Base-by-base conservation (phyloP, 2,329 filamentous ascomycete species). In the Fusarium continuum region DNA sequence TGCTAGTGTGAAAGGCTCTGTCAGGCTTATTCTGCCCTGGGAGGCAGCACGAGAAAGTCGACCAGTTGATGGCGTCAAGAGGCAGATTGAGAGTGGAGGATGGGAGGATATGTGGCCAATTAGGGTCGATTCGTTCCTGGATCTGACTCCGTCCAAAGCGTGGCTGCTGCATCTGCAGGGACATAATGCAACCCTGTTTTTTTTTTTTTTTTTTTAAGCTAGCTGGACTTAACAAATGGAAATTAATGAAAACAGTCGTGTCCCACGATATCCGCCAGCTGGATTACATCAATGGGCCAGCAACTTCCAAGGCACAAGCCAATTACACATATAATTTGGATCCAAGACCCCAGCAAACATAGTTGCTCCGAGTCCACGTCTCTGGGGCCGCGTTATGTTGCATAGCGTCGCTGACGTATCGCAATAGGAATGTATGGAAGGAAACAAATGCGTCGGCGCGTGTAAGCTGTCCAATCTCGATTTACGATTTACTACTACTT, bases 51-150 rank as follows among this genome's bases (percentile, higher is more conserved):
- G 4, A 39, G 25, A 45, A 41, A 38, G 56, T 23, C 16, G 20
- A 43, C 38, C 45, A 47, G 32, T 65, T 65, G 17, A 62, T 64
- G 56, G 61, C 56, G 61, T 64, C 61, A 57, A 61, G 11, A 57
- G 50, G 53, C 50, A 62, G 28, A 28, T 26, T n/a, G 26, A 40
- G 16, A 49, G 61, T 57, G 61, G 61, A 40, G 44, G 38, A 13
- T 10, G 6, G 20, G 28, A 20, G 16, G 13, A 19, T 28, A 29
- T 7, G 14, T 13, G 32, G 17, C 62, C 62, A 65, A 65, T 65
- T 11, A 58, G n/a, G 31, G 16, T 11, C 29, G 9, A n/a, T 59
- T 46, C 8, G 62, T 65, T 48, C 62, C 62, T 65, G 62, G 31
- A 65, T 59, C 55, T 38, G 45, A 25, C 39, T 32, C 35, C 49